These are phyloP conservation scores for Linderina pennispora DNA, from an alignment of 192 early-diverging fungal species.

Conservation along the genomic window DNA sequence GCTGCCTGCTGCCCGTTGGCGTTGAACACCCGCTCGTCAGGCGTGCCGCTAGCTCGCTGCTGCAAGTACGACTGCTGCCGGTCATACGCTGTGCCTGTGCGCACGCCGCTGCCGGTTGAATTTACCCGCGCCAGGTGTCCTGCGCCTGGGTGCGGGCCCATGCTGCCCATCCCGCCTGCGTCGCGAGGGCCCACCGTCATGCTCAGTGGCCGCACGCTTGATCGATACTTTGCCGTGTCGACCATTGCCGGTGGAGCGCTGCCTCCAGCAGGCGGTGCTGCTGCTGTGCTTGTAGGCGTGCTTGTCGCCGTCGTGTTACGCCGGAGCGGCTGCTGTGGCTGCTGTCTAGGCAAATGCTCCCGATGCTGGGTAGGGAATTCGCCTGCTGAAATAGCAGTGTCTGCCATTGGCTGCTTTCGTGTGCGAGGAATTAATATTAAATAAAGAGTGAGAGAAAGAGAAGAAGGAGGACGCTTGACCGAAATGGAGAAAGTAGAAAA, in stretches of 20 bases:
- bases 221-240: not conserved
- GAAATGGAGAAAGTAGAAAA: not conserved
- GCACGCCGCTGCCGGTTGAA: slow-evolving; percentile 5
- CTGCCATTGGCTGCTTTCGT: slow-evolving; percentile 11
- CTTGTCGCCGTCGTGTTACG: not conserved
- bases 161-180: slow-evolving; percentile 2
- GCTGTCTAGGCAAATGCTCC: slow-evolving; percentile 39
- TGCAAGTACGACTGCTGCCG: slow-evolving; percentile 13
- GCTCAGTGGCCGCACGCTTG: slow-evolving; percentile 14
- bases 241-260: not conserved
- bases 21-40: slow-evolving; percentile 23
- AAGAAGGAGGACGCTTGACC: not conserved
- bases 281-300: not conserved
- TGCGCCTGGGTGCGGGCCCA: slow-evolving; percentile 28
- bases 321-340: slow-evolving; percentile 35
- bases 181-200: not conserved
- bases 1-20: slow-evolving; percentile 3
- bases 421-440: not conserved
- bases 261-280: not conserved
- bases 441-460: not conserved
- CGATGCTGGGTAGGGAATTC: slow-evolving; percentile 24
- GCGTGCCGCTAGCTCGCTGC: slow-evolving; percentile 21
- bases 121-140: slow-evolving; percentile 9
- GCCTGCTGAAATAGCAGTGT: slow-evolving; percentile 28
- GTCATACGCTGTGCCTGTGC: slow-evolving; percentile 11